Conservation (phyloP, 345 rosid genomes). For the Turnera subulata region DNA sequence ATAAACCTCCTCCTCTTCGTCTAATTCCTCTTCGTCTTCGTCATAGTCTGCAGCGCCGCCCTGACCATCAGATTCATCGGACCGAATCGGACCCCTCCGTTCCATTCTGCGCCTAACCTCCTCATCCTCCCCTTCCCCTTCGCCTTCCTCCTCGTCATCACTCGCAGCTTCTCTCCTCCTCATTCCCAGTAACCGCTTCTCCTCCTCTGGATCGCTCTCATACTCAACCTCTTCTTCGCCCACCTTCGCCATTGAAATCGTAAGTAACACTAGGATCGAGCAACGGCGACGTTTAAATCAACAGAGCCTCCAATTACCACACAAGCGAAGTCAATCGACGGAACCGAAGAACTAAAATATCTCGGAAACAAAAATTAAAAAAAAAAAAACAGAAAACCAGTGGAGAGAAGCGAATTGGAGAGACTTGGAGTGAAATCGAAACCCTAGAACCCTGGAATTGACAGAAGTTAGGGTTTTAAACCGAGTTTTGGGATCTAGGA, state of each 20-base stretch:
- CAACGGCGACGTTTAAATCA: neutral
- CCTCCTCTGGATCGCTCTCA: conserved; percentile 92
- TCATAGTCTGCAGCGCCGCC: conserved; percentile 61
- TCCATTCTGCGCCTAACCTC: conserved; percentile 29
- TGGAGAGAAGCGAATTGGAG: neutral
- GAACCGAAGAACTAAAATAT: no score
- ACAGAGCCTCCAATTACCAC: neutral
- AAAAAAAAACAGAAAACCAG: neutral
- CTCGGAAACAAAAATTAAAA: no score
- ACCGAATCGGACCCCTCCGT: conserved; percentile 40
- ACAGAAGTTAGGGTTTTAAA: neutral
- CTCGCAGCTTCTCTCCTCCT: conserved; percentile 79
- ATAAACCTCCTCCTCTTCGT: conserved; percentile 28
- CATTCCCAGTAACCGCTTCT: conserved; percentile 56
- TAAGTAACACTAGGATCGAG: neutral
- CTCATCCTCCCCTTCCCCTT: conserved; percentile 28
- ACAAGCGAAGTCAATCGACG: neutral
- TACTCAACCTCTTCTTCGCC: conserved; percentile 55
- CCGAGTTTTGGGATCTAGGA: neutral
- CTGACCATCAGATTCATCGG: conserved; percentile 68
- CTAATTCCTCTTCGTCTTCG: conserved; percentile 39
- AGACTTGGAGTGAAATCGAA: conserved; percentile 1
- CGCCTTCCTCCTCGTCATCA: conserved; percentile 92
- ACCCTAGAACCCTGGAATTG: conserved; percentile 1
- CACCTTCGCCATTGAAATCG: conserved; percentile 37